Conservation (phyloP, 345 rosid species). For the Raphanus sativus region DNA sequence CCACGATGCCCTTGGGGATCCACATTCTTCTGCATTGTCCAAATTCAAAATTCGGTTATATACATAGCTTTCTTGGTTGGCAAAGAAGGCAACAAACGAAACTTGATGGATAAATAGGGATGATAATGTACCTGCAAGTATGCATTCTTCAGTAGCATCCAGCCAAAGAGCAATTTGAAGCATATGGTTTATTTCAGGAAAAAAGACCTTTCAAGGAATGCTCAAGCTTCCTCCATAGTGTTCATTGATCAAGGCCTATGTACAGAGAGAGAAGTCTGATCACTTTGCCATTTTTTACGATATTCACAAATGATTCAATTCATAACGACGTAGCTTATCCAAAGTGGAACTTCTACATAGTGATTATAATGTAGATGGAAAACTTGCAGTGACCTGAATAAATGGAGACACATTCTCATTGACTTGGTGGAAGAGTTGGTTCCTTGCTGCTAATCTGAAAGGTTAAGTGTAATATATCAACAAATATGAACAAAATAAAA, state of each 20-base stretch:
- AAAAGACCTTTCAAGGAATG: conserved; percentile 19
- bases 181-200: not conserved
- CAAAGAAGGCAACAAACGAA: not conserved
- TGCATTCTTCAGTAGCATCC: not conserved
- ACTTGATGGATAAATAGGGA: not conserved
- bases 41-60: not conserved
- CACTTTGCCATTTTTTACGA: not conserved
- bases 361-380: not conserved
- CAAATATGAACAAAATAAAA: conserved; percentile 7
- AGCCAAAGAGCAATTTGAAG: not conserved
- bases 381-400: conserved; percentile 57
- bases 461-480: not conserved
- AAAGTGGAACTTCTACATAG: not conserved
- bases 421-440: conserved; percentile 49
- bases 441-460: conserved; percentile 59
- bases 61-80: conserved; percentile 6
- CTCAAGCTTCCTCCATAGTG: conserved; percentile 72
- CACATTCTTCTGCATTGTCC: conserved; percentile 6
- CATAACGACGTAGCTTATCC: not conserved
- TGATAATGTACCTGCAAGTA: not conserved
- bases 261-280: not conserved
- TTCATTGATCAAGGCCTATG: conserved; percentile 64
- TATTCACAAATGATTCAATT: conserved; percentile 6
- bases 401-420: conserved; percentile 51
- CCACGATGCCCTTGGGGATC: conserved; percentile 11